phyloP scores from a whole-genome alignment of 148 eudicot species.

The Rhododendron ferrugineum region DNA sequence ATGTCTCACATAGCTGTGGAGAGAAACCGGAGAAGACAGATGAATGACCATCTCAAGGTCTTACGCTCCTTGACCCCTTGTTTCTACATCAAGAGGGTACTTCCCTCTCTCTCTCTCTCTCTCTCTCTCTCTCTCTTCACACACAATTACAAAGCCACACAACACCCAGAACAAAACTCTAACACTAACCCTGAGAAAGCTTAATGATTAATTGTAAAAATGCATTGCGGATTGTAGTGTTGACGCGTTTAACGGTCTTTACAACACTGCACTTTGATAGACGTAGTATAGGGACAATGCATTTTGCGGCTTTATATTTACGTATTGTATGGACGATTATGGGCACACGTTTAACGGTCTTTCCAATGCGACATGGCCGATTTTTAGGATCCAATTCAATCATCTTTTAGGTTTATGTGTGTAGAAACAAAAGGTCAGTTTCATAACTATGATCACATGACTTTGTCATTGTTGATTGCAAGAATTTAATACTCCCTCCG shows the following conservation, averaged over 20 bases:
- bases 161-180: too few relatives aligned
- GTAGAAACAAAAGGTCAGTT: not conserved
- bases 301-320: not conserved
- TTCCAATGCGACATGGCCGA: not conserved
- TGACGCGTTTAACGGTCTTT: too few relatives aligned
- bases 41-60: constrained; percentile 95
- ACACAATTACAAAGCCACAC: too few relatives aligned
- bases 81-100: constrained; percentile 93
- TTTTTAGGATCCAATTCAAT: not conserved
- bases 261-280: not conserved
- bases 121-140: not conserved
- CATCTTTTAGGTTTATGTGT: not conserved
- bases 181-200: not conserved
- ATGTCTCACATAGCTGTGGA: constrained; percentile 97
- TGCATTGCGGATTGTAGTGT: not conserved
- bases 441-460: not conserved
- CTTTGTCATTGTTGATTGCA: not conserved
- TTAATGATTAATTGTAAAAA: too few relatives aligned
- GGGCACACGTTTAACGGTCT: not conserved
- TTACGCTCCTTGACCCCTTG: constrained; percentile 82
- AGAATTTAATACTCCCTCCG: not conserved
- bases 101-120: not conserved
- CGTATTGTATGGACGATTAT: not conserved
- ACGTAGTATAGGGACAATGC: not conserved
- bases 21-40: constrained; percentile 89